phyloP scores from a whole-genome alignment of 2,329 filamentous ascomycete genomes.

The Paracoccidioides lutzii region DNA sequence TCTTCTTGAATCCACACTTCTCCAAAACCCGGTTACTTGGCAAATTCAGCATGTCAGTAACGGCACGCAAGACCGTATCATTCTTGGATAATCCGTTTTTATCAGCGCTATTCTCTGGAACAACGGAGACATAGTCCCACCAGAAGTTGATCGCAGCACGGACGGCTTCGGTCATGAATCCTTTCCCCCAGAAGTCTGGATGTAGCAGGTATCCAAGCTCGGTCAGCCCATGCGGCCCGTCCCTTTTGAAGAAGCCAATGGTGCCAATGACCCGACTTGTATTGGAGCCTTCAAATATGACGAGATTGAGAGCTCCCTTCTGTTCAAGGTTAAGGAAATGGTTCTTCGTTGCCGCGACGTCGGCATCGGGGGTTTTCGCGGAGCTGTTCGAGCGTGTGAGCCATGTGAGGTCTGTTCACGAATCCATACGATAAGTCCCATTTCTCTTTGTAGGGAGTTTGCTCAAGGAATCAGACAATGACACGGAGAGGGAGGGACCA shows the following conservation, averaged over 20 bases:
- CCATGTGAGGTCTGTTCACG: no score
- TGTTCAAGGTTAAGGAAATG: not conserved
- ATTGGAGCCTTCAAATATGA: constrained; percentile 10
- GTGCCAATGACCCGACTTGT: constrained; percentile 10
- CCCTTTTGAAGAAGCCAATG: constrained; percentile 13
- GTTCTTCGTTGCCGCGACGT: constrained; percentile 2
- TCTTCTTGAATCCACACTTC: constrained; percentile 3
- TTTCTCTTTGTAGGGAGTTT: not conserved
- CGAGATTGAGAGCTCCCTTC: constrained; percentile 9
- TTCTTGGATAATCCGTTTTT: not conserved
- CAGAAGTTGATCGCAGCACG: constrained; percentile 13
- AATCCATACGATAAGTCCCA: not conserved
- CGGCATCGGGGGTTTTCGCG: constrained; percentile 3
- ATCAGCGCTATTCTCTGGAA: not conserved
- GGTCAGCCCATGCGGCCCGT: constrained; percentile 9
- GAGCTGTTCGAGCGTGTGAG: not conserved
- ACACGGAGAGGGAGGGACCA: no score
- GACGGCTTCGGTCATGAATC: constrained; percentile 17
- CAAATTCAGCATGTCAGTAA: not conserved
- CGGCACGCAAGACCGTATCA: not conserved
- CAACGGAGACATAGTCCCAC: constrained; percentile 13
- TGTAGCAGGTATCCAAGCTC: constrained; percentile 17
- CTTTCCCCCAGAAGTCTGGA: constrained; percentile 16
- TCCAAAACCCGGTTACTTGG: not conserved
- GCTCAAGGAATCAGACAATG: no score